phyloP scores from a whole-genome alignment of 2,329 filamentous ascomycete species.

The Venturia aucupariae region DNA sequence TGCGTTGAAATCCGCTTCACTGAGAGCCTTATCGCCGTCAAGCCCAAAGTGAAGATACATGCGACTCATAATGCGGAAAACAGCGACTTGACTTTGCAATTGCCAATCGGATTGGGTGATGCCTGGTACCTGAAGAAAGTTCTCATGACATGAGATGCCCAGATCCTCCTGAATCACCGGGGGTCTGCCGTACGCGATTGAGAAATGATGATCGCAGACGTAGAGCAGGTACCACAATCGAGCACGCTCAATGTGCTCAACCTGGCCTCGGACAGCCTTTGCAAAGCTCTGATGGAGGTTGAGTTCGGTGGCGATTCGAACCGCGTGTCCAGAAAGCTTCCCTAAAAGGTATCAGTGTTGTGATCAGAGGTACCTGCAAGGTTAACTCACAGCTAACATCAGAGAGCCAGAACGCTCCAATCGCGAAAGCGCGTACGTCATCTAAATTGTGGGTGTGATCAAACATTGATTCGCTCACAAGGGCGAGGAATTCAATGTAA shows the following conservation, averaged over 20 bases:
- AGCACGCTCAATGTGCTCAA: constrained; percentile 26
- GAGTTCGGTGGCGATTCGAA: constrained; percentile 32
- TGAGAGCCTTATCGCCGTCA: constrained; percentile 14
- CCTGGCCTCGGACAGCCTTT: constrained; percentile 26
- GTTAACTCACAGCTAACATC: constrained; percentile 21
- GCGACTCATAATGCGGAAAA: constrained; percentile 15
- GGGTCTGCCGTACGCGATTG: constrained; percentile 28
- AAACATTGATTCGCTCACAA: constrained; percentile 16
- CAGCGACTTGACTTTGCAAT: constrained; percentile 17
- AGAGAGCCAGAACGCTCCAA: constrained; percentile 32
- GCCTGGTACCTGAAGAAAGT: constrained; percentile 26
- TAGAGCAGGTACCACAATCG: constrained; percentile 33
- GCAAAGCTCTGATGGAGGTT: constrained; percentile 30
- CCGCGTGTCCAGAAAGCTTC: constrained; percentile 19
- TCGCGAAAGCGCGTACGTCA: constrained; percentile 26
- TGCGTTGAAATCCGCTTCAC: constrained; percentile 10
- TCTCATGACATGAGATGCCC: constrained; percentile 22
- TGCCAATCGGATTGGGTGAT: constrained; percentile 22
- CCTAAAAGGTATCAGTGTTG: background rate
- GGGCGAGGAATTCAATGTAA: constrained; percentile 15
- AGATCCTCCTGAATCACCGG: constrained; percentile 29
- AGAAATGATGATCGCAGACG: constrained; percentile 33
- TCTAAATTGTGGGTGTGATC: constrained; percentile 20
- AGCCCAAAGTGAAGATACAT: constrained; percentile 16
- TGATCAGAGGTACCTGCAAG: too few relatives aligned